phyloP scores from a whole-genome alignment of 257 asterid genomes.

The Knoxia roxburghii region DNA sequence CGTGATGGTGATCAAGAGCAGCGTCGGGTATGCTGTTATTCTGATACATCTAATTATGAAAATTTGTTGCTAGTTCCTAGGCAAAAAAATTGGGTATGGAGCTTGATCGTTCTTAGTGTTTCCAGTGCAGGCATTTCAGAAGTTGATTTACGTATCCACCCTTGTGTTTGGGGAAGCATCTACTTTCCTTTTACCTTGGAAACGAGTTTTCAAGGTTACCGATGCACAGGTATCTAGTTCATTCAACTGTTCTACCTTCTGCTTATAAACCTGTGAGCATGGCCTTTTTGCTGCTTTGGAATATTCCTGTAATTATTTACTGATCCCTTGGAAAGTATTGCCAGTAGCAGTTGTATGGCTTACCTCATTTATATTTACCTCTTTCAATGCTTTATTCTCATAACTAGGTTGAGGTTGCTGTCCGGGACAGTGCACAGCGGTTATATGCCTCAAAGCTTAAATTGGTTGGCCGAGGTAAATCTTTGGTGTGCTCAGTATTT shows the following conservation, averaged over 20 bases:
- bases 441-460: constrained; percentile 65
- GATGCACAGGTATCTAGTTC: constrained; percentile 72
- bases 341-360: constrained; percentile 1
- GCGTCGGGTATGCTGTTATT: constrained; percentile 55
- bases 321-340: neutral
- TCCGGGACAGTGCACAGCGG: constrained; percentile 89
- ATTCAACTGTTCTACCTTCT: constrained; percentile 4
- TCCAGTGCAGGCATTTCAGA: constrained; percentile 99
- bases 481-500: neutral
- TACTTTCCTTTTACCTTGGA: constrained; percentile 97
- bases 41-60: constrained; percentile 17
- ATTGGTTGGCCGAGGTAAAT: constrained; percentile 66
- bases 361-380: neutral
- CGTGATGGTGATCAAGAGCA: constrained; percentile 75
- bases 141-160: constrained; percentile 82
- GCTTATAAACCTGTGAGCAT: neutral
- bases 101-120: constrained; percentile 51
- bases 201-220: constrained; percentile 89
- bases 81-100: constrained; percentile 25
- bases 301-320: neutral
- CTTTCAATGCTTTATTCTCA: constrained; percentile 8
- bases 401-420: constrained; percentile 91
- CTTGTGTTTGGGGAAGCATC: constrained; percentile 96
- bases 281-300: neutral
- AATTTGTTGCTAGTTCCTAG: constrained; percentile 9